Base-by-base conservation (phyloP, 177 flowering plant species). In the Tripterygium wilfordii region DNA sequence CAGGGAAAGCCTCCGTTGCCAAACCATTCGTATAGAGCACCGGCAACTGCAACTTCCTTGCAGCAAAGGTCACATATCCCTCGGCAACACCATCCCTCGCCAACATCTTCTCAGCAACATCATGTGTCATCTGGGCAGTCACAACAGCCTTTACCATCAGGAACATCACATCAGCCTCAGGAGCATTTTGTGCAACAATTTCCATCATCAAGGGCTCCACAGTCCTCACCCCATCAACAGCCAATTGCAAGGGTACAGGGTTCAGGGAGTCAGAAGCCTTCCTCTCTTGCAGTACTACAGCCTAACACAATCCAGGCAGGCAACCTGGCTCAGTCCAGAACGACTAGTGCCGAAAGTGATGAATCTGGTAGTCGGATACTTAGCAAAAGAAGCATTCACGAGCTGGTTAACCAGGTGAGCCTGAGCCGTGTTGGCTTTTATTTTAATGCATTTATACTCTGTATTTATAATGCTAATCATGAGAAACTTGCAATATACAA, bases 301-400 rank as follows among this genome's bases (percentile, higher is more conserved):
- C 46, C 76, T 55, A 60, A 47, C 42, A 32, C 37, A 24, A 49
- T 39, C 23, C 89, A 57, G 45, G 32, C 70, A 6, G 74, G n/a
- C n/a, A n/a, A n/a, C n/a, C n/a, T 61, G 29, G 3, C 62, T 2
- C 77, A 42, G 39, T 67, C 42, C 44, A 57, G 52, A 54, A 27
- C 62, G 21, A 51, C 49, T 54, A 45, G 10, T 62, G 56, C 56
- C 27, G 95, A 84, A 41, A 41, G 54, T 29, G 72, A 62, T 35
- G 96, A 82, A 60, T 59, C 72, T 42, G 56, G 75, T 36, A 72
- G 45, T 54, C 74, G 78, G 32, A 74, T 88, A 57, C 66, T 92
- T 12, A 66, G 82, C 69, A 92, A 89, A 74, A 72, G 97, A 74
- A 89, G 78, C 72, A 86, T 92, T 57, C 87, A 83, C 24, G 96